Conservation (phyloP, 177 flowering plant genomes). For the Vitis hybrid region DNA sequence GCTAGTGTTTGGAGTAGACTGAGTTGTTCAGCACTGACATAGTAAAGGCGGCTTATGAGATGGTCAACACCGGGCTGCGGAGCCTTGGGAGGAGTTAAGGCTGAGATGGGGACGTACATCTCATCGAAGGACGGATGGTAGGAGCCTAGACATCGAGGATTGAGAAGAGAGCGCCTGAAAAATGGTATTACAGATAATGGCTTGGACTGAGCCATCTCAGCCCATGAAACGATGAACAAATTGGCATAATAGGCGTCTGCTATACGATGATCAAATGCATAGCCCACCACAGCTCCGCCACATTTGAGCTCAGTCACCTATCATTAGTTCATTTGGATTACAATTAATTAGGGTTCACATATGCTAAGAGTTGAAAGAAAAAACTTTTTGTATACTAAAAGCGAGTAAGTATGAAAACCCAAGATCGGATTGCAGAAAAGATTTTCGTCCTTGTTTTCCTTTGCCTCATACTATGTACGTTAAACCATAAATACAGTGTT, state of each 20-base stretch:
- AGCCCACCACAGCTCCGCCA: conserved; percentile 15
- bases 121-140: neutral
- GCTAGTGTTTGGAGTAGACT: conserved; percentile 22
- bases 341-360: too few relatives aligned
- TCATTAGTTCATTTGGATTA: too few relatives aligned
- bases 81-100: neutral
- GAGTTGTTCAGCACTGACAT: conserved; percentile 20
- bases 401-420: too few relatives aligned
- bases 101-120: too few relatives aligned
- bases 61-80: neutral
- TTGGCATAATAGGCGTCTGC: conserved; percentile 43
- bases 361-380: too few relatives aligned
- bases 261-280: too few relatives aligned
- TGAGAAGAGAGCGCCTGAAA: conserved; percentile 21
- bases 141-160: conserved; percentile 5
- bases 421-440: too few relatives aligned
- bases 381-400: too few relatives aligned
- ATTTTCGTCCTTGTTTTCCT: too few relatives aligned
- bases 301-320: conserved; percentile 25
- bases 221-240: conserved; percentile 40
- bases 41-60: conserved; percentile 33
- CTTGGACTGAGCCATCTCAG: conserved; percentile 16
- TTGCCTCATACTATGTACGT: too few relatives aligned
- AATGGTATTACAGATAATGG: conserved; percentile 4
- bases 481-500: too few relatives aligned